Conservation (phyloP, 805 yeast species). For the Saccharomyces paradoxus region DNA sequence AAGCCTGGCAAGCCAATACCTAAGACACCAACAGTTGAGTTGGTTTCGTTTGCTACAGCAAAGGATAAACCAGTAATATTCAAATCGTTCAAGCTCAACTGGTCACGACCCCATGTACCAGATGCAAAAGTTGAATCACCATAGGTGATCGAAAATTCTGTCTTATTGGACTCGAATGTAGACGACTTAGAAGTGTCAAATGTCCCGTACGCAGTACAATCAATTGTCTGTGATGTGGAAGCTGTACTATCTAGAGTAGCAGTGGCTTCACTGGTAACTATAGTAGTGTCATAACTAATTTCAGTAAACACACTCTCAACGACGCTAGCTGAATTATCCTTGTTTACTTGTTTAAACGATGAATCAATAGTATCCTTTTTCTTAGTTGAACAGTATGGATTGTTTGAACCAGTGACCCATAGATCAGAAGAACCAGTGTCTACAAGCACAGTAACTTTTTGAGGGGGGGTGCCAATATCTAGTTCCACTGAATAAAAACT, state of each 20-base stretch:
- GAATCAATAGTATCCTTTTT: not conserved
- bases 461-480: conserved; percentile 38
- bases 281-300: not conserved
- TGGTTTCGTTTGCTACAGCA: conserved; percentile 29
- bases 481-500: conserved; percentile 38
- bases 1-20: conserved; percentile 48
- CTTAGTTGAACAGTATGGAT: conserved; percentile 21
- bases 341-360: not conserved
- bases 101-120: conserved; percentile 46
- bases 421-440: conserved; percentile 46
- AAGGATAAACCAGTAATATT: conserved; percentile 27
- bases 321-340: not conserved
- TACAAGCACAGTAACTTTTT: conserved; percentile 34
- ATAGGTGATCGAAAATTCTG: conserved; percentile 39
- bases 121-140: conserved; percentile 43
- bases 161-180: conserved; percentile 27
- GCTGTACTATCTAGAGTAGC: not conserved
- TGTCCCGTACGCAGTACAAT: conserved; percentile 36
- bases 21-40: conserved; percentile 40
- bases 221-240: conserved; percentile 4
- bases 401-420: conserved; percentile 38
- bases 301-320: not conserved
- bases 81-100: conserved; percentile 40
- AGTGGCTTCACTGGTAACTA: not conserved
- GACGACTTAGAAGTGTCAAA: conserved; percentile 30